Evolutionary conservation across 257 asterid species (phyloP), one percentile per base, ranked within the genome.

Genomic region (Plantago major): DNA sequence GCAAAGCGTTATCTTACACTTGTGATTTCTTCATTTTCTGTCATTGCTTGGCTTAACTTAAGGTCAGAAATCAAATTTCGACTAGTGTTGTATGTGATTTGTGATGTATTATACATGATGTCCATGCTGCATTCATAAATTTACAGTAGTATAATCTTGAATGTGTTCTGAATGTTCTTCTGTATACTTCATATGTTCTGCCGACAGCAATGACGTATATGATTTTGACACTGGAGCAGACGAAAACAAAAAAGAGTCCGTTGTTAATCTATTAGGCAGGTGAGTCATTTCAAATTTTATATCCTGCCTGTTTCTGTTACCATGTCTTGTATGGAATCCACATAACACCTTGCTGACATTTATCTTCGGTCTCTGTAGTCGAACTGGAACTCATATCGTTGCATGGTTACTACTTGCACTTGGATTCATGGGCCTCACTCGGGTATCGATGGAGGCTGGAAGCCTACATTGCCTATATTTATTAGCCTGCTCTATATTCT

Each of bases 181-280:
- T 55, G 28, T 74, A 64, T 33, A 33, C 49, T 67, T 58, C 51
- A 46, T 54, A 56, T 55, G 59, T 55, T 62, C 70, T 66, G 26
- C 74, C 74, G 65, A 66, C 95, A 91, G 98, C 96, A 91, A 91
- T 65, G 98, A 91, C 62, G 97, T 91, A 44, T 89, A 91, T 64
- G 98, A 91, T 89, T 88, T 81, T 76, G 97, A 86, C 64, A 78
- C 85, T 16, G 97, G 98, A 76, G 98, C 97, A 6, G 98, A 92
- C 78, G 76, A 67, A 73, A 83, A 92, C 82, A 92, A 92, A 92
- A 86, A 84, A 73, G 98, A 92, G 79, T 92, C 98, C 5, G 93
- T 89, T 57, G 98, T 92, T 48, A 92, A 84, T 64, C 69, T 88
- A 59, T 55, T 76, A 62, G 86, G 92, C 76, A 84, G 96, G 98